Percentiles rank a stretch among this genome's conserved stretches.
Evolutionary conservation across 257 asterid species (phyloP).

Genomic region (Fraxinus pennsylvanica): DNA sequence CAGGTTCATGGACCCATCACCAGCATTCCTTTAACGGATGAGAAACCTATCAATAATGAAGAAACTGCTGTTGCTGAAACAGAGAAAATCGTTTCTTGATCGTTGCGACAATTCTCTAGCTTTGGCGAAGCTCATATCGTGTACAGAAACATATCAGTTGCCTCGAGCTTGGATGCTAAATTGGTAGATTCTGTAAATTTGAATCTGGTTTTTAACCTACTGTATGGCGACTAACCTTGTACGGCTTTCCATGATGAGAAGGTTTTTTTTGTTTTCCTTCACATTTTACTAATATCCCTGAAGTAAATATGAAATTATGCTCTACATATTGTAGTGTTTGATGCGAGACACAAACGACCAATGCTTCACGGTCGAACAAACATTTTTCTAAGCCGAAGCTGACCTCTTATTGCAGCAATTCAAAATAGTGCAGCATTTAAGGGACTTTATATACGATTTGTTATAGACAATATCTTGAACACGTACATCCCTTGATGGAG

Average conservation of each 20-base stretch:
- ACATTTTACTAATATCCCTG: not conserved
- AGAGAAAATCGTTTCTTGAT: constrained; percentile 19
- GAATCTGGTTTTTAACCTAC: constrained; percentile 3
- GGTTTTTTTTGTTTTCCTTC: too few relatives aligned
- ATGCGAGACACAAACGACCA: too few relatives aligned
- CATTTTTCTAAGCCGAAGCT: too few relatives aligned
- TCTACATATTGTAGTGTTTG: too few relatives aligned
- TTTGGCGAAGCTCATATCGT: not conserved
- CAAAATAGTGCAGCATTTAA: not conserved
- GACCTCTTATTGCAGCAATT: not conserved
- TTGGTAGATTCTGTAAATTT: not conserved
- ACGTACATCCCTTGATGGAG: not conserved
- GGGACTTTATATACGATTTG: too few relatives aligned
- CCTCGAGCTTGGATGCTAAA: constrained; percentile 11
- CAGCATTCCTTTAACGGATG: constrained; percentile 37
- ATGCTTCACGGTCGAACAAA: too few relatives aligned
- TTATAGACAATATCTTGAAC: not conserved
- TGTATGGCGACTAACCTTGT: not conserved
- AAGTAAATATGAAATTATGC: too few relatives aligned
- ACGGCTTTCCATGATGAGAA: constrained; percentile 11
- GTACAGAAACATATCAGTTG: constrained; percentile 16
- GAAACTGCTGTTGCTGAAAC: constrained; percentile 22
- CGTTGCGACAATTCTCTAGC: not conserved
- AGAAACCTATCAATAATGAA: constrained; percentile 31
- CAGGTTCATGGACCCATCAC: constrained; percentile 52